These are phyloP conservation scores for Acacia concinna DNA, from an alignment of 331 rosid species.

Conservation along the genomic window DNA sequence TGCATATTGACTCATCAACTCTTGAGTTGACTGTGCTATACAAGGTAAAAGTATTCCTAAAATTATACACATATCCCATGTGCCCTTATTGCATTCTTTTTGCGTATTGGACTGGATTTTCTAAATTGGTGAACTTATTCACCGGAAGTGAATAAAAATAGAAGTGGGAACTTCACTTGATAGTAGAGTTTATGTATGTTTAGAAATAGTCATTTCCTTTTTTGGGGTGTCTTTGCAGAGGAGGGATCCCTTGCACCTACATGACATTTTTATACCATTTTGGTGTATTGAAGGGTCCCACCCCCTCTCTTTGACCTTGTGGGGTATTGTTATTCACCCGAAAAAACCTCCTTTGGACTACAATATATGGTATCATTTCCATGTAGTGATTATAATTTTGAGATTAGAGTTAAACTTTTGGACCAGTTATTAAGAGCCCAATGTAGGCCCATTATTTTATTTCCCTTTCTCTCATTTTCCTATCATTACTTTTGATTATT, in stretches of 20 bases:
- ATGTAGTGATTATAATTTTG: too few relatives aligned
- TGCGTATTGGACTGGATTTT: not conserved
- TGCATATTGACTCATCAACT: slow-evolving; percentile 88
- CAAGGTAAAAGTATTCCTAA: slow-evolving; percentile 58
- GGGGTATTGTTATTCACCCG: too few relatives aligned
- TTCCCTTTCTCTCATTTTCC: not conserved
- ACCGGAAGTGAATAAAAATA: not conserved
- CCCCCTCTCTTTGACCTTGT: too few relatives aligned
- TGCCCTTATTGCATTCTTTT: not conserved
- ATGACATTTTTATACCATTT: too few relatives aligned
- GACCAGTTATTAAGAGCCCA: not conserved
- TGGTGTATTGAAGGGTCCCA: too few relatives aligned
- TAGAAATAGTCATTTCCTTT: slow-evolving; percentile 15
- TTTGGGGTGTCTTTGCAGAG: too few relatives aligned
- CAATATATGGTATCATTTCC: too few relatives aligned
- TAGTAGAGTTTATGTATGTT: not conserved
- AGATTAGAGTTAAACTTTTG: too few relatives aligned
- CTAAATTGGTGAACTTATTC: slow-evolving; percentile 6
- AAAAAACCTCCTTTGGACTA: too few relatives aligned
- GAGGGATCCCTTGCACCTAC: too few relatives aligned
- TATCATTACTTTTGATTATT: too few relatives aligned
- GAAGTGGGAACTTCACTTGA: slow-evolving; percentile 1
- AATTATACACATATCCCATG: not conserved
- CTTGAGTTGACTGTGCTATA: slow-evolving; percentile 91
- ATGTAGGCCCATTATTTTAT: not conserved